Base-by-base conservation (phyloP, 2,329 filamentous ascomycete genomes). In the Trichothecium sympodiale region DNA sequence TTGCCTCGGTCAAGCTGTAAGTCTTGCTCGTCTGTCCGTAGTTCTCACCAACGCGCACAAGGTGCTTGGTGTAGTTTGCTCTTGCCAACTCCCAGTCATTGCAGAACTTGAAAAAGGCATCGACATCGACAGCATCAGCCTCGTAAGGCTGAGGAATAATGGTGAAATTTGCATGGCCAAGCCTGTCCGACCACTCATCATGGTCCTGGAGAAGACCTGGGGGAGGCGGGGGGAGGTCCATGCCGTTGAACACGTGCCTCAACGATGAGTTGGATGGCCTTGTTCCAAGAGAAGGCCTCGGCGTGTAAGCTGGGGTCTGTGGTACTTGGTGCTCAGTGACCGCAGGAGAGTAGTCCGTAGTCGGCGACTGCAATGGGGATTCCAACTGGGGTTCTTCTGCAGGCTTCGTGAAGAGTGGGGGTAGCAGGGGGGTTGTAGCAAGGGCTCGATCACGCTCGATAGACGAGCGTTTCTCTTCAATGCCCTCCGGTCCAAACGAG, bases 91-190 rank as follows among this genome's bases (percentile, higher is more conserved):
- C 80, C 87, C 88, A 94, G 50, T 93, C 82, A 6, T 74, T 67
- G 35, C 82, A 77, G 34, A 94, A 67, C 50, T 77, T 71, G 25
- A 71, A 71, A 17, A 75, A 57, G 1, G 64, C 54, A 4, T 72
- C 67, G 8, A 78, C 51, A 44, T 81, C 76, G 42, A 74, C 74
- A 3, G 53, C 52, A 13, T 77, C 69, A 0, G 85, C 80, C 8
- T 74, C 58, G 51, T 94, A 94, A 0, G 88, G 89, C 53, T 80
- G 74, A 0, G 88, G 88, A 16, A 74, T 64, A 46, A 96, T 93
- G 48, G 75, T 88, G 55, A 93, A 95, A 62, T 96, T 94, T 44
- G 88, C 88, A 54, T 96, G 88, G 18, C 89, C 89, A 12, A 96
- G 74, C 38, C 77, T 77, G 50, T 81, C 75, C 1, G 84, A 81